Evolutionary conservation across 305 asterid genomes (phyloP), one percentile per base, ranked within the genome.

Genomic region (Fraxinus paxiana): DNA sequence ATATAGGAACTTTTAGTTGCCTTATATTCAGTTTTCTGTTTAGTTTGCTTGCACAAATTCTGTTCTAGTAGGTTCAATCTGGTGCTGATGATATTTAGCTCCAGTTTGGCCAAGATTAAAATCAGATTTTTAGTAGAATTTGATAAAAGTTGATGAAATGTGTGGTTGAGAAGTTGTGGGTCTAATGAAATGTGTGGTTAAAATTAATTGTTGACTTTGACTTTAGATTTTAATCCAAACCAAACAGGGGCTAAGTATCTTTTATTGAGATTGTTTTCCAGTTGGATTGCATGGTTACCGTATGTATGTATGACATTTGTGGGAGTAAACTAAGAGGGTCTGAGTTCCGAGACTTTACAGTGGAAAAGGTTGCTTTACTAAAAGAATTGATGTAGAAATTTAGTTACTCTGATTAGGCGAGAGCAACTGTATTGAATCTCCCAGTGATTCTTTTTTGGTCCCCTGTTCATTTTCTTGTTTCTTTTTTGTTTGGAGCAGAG

Each of bases 361-460:
- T 72, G 69, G 71, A 83, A 67, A 69, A 6, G 0, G 26, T 54
- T 83, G 56, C 75, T 77, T 75, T 69, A 74, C 67, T 56, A 28
- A 48, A 20, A 17, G 10, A 54, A 17, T 17, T 61, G 61, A 5
- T 30, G 6, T 10, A 1, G 10, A 6, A 18, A 17, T 17, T 48
- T 69, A n/a, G 77, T 43, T 63, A 7, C 63, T 43, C 46, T 67
- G 30, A 4, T 67, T 41, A 54, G 6, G 17, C 12, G 61, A 37
- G 75, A 79, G 38, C 15, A 20, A 18, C 33, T 73, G 38, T 35
- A 17, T 22, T 41, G 30, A 43, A 72, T 75, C 75, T 37, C 63
- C 41, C 74, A 8, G 13, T n/a, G 6, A 24, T 65, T 35, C 31
- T 26, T 73, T 79, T 13, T 83, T 8, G 74, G 9, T 63, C 59